Percentiles rank a stretch among this genome's conserved stretches.
phyloP scores from a whole-genome alignment of 306 rosid genomes.

The Pyrus communis region DNA sequence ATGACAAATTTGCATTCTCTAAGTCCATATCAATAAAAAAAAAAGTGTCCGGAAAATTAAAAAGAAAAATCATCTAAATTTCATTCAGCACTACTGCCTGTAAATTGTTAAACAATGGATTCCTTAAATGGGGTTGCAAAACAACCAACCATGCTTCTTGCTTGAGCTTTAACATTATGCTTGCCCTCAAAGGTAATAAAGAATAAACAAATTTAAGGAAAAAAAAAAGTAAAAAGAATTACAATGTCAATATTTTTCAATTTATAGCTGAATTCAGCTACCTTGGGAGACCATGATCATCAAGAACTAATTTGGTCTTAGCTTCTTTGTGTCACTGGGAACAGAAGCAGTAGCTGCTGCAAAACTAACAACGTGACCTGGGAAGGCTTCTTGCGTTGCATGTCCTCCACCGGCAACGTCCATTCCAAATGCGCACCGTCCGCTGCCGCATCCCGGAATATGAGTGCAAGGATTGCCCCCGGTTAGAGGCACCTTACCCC shows the following conservation, averaged over 20 bases:
- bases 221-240: no score
- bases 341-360: background rate
- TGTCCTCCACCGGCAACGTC: background rate
- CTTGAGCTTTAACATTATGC: no score
- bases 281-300: background rate
- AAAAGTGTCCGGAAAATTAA: background rate
- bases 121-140: no score
- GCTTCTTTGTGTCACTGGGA: background rate
- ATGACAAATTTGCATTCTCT: background rate
- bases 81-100: background rate
- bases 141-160: no score
- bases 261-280: background rate
- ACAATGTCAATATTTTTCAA: background rate
- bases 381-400: background rate
- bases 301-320: background rate
- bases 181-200: no score
- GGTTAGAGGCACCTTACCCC: no score
- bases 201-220: no score
- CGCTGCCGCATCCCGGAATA: background rate
- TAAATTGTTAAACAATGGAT: no score
- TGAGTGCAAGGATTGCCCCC: no score
- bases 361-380: background rate
- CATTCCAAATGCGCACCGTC: background rate
- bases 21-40: background rate
- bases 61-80: background rate